Percentiles rank a stretch among this genome's conserved stretches.
phyloP scores from a whole-genome alignment of 2,329 filamentous ascomycete species.

The Xylaria digitata region DNA sequence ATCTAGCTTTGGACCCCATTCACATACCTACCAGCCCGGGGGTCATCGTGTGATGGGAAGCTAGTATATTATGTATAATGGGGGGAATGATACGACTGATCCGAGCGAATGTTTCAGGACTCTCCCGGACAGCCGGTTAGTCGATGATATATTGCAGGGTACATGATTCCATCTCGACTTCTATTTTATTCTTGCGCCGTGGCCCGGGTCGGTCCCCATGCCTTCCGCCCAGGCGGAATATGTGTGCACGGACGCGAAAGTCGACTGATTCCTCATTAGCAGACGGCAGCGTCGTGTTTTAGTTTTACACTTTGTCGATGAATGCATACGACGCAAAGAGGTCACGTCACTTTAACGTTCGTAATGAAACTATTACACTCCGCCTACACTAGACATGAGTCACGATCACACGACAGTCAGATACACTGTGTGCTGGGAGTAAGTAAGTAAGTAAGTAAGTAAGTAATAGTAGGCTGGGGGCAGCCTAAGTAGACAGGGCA shows the following conservation, averaged over 20 bases:
- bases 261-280: no score
- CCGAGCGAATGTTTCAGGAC: conserved; percentile 8
- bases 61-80: conserved; percentile 1
- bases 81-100: not conserved
- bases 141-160: not conserved
- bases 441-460: no score
- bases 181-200: not conserved
- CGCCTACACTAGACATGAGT: not conserved
- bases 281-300: no score
- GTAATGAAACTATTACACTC: no score
- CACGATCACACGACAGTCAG: not conserved
- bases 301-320: no score
- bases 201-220: not conserved
- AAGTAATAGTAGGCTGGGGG: no score
- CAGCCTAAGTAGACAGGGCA: not conserved
- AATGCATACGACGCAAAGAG: no score
- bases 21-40: not conserved
- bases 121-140: not conserved
- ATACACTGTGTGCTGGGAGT: no score
- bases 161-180: not conserved
- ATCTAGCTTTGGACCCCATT: conserved; percentile 7
- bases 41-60: not conserved
- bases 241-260: not conserved
- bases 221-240: not conserved
- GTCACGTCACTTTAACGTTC: not conserved